Evolutionary conservation across 805 yeast species (phyloP).

Genomic region (Schizosaccharomyces cryophilus): DNA sequence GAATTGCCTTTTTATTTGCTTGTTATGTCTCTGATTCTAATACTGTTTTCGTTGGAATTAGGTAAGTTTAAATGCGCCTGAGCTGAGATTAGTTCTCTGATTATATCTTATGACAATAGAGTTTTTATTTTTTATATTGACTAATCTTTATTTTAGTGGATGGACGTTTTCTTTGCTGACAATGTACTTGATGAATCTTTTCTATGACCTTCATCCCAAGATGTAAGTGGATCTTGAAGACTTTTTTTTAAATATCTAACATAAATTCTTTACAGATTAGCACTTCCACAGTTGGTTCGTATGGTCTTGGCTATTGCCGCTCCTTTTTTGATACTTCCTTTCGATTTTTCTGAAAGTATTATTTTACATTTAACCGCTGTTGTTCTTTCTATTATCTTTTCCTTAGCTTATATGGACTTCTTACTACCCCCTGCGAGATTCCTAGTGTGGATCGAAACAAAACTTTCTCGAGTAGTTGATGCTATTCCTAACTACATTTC

Average conservation of each 20-base stretch:
- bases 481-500: not conserved
- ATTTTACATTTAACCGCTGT: not conserved
- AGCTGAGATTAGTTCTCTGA: no score
- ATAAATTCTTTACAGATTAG: not conserved
- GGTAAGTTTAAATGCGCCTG: slow-evolving; percentile 2
- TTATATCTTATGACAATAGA: no score
- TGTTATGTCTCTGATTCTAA: slow-evolving; percentile 2
- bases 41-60: slow-evolving; percentile 6
- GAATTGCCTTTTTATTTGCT: not conserved
- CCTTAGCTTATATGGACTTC: not conserved
- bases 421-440: not conserved
- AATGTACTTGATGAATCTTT: not conserved
- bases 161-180: not conserved
- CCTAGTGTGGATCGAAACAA: not conserved
- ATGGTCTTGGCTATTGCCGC: not conserved
- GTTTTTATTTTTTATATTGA: no score
- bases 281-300: not conserved
- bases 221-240: not conserved
- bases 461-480: not conserved
- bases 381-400: not conserved
- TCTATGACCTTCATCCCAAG: not conserved
- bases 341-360: not conserved
- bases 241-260: not conserved
- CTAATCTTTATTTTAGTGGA: not conserved
- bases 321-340: not conserved